Base-by-base conservation (phyloP, 2,329 filamentous ascomycete genomes). In the Neopestalotiopsis clavispora region DNA sequence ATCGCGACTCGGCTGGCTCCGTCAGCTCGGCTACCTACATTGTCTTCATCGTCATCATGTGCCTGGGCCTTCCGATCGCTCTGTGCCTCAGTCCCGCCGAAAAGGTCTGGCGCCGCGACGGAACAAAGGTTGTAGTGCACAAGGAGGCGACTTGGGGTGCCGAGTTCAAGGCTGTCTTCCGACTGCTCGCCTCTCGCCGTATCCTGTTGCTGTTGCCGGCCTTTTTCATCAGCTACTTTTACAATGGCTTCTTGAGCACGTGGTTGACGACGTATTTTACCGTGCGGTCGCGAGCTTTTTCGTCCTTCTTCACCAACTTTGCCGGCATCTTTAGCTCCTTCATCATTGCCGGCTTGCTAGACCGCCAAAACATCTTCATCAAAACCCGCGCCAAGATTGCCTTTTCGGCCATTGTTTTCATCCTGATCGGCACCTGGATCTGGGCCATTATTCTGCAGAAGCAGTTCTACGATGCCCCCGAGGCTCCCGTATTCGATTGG, bases 141-240 rank as follows among this genome's bases (percentile, higher is more conserved):
- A 76, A 73, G 66, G 70, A 72, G 68, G 32, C 73, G 20, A 77
- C 73, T 13, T 76, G 75, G 73, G 32, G 23, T 1, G 74, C 71
- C 34, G 77, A 79, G 70, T 78, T 78, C 72, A 72, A 69, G n/a
- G 75, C 75, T 20, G 75, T 78, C 0, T 74, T 71, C 52, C 30
- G 45, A 12, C 70, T 78, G 28, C 49, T 78, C 12, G 67, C 14
- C 1, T 75, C 75, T 34, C 74, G 74, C 1, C 72, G 77, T n/a
- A 75, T 78, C 56, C 69, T 78, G 20, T 72, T 78, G 1, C 72
- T 79, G 9, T 73, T 79, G 4, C 77, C 77, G 2, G 75, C 77
- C 65, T 79, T 79, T 71, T 79, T 78, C 72, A 78, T 78, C 70
- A 76, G 74, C 70, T 79, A 78, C 69, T 79, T 79, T 70, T 79